Percentiles rank a stretch among this genome's conserved stretches.
Conservation (phyloP, 23 red algal genomes). For the Cyanidium caldarium region DNA sequence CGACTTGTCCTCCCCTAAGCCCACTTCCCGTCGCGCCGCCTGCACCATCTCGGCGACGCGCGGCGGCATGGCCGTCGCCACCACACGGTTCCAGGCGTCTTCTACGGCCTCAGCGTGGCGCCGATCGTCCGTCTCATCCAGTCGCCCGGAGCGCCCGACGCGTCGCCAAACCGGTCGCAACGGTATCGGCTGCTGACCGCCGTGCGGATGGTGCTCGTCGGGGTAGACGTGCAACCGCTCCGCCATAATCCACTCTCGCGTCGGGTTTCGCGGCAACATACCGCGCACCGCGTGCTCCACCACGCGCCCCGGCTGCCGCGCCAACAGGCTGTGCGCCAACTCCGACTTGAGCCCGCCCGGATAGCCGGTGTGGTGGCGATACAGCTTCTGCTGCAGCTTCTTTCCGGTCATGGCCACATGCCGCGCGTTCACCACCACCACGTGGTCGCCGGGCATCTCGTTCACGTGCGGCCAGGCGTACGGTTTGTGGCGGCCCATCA, state of each 20-base stretch:
- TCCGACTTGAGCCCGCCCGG: slow-evolving; percentile 53
- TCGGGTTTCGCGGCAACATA: slow-evolving; percentile 49
- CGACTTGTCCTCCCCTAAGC: no score
- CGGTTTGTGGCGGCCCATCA: slow-evolving; percentile 77
- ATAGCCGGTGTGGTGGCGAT: slow-evolving; percentile 54
- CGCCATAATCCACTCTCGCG: slow-evolving; percentile 17
- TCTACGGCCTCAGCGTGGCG: background rate
- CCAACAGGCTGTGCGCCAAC: slow-evolving; percentile 20
- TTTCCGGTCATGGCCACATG: slow-evolving; percentile 49
- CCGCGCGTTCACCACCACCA: slow-evolving; percentile 67
- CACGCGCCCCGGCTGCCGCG: slow-evolving; percentile 29
- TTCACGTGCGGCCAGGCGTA: slow-evolving; percentile 29
- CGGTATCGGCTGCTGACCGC: slow-evolving; percentile 20
- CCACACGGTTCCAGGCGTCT: background rate
- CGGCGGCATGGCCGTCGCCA: background rate
- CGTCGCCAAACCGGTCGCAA: slow-evolving; percentile 20
- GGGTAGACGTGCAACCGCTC: slow-evolving; percentile 40
- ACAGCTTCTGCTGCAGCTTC: slow-evolving; percentile 47
- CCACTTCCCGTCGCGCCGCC: no score
- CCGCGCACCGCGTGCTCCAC: slow-evolving; percentile 38
- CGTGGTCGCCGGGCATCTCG: slow-evolving; percentile 39
- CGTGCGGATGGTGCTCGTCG: slow-evolving; percentile 42
- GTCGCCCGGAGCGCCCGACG: background rate
- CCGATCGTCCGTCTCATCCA: background rate
- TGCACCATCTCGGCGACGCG: background rate